These are phyloP conservation scores for Alternaria viburni DNA, from an alignment of 2,329 filamentous ascomycete species.

Conservation along the genomic window DNA sequence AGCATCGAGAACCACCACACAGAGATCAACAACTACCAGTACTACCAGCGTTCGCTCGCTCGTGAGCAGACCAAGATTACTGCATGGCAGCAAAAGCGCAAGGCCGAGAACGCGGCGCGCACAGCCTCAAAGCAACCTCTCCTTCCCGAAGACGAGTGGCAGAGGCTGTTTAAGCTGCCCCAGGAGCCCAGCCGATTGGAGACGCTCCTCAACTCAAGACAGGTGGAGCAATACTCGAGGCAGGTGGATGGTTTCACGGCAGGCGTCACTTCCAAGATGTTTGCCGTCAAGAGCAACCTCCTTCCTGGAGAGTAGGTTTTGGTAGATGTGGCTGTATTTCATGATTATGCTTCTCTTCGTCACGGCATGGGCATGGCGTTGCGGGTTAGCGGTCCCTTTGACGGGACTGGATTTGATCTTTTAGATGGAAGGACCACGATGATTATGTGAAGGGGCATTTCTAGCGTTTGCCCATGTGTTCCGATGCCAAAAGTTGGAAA, in stretches of 20 bases:
- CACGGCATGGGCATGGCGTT: slow-evolving; percentile 50
- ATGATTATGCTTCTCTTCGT: slow-evolving; percentile 43
- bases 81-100: slow-evolving; percentile 95
- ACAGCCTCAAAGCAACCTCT: slow-evolving; percentile 84
- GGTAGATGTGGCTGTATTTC: slow-evolving; percentile 26
- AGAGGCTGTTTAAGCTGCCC: slow-evolving; percentile 96
- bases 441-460: slow-evolving; percentile 7
- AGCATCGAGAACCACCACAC: slow-evolving; percentile 98
- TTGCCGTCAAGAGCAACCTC: slow-evolving; percentile 80
- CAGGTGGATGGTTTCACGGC: slow-evolving; percentile 97
- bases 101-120: slow-evolving; percentile 89
- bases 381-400: slow-evolving; percentile 35
- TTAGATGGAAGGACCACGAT: slow-evolving; percentile 21
- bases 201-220: slow-evolving; percentile 90
- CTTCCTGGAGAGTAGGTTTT: slow-evolving; percentile 60
- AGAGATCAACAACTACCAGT: slow-evolving; percentile 98
- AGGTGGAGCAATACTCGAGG: slow-evolving; percentile 97
- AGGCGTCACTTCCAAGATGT: slow-evolving; percentile 94
- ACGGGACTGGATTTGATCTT: slow-evolving; percentile 25
- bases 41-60: slow-evolving; percentile 90
- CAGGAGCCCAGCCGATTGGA: slow-evolving; percentile 92
- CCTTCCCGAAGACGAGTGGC: slow-evolving; percentile 97
- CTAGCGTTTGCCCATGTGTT: slow-evolving; percentile 3
- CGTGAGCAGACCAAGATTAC: slow-evolving; percentile 97
- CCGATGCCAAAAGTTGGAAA: slow-evolving; percentile 14